Conservation (phyloP, 495 filamentous ascomycete genomes). For the Penicillium subrubescens region DNA sequence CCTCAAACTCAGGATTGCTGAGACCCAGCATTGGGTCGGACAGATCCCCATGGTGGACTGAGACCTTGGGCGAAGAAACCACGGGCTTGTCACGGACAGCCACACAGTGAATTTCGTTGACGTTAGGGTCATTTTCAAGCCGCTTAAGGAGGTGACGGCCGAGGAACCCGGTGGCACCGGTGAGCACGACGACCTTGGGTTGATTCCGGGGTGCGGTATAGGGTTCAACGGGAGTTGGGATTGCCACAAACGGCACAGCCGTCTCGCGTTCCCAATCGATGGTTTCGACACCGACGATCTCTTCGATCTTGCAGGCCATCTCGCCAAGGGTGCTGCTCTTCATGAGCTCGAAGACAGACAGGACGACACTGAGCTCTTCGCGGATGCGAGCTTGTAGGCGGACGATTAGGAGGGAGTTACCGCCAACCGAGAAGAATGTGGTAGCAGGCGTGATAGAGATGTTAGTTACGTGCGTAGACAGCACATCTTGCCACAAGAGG, state of each 20-base stretch:
- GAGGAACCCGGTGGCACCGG: slow-evolving; percentile 25
- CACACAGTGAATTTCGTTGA: slow-evolving; percentile 13
- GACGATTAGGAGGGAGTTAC: slow-evolving; percentile 36
- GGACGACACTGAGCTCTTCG: slow-evolving; percentile 16
- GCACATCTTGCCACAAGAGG: slow-evolving; percentile 30
- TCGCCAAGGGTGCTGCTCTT: slow-evolving; percentile 21
- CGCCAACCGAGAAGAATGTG: slow-evolving; percentile 37
- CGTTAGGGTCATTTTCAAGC: not conserved
- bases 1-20: slow-evolving; percentile 11
- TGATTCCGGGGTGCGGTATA: not conserved
- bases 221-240: not conserved
- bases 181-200: slow-evolving; percentile 11
- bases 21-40: slow-evolving; percentile 35
- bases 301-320: slow-evolving; percentile 29
- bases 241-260: slow-evolving; percentile 2
- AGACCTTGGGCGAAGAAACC: not conserved
- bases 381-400: slow-evolving; percentile 25
- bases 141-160: slow-evolving; percentile 6
- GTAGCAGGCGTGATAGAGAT: slow-evolving; percentile 18
- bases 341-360: slow-evolving; percentile 27
- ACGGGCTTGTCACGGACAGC: slow-evolving; percentile 10
- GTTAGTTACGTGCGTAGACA: slow-evolving; percentile 6
- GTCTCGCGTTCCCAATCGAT: slow-evolving; percentile 39
- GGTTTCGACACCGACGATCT: slow-evolving; percentile 6
- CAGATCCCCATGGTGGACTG: slow-evolving; percentile 36